Percentiles rank a stretch among this genome's conserved stretches.
These are phyloP conservation scores for Russula emetica DNA, from an alignment of 768 basidiomycete genomes.

Conservation along the genomic window DNA sequence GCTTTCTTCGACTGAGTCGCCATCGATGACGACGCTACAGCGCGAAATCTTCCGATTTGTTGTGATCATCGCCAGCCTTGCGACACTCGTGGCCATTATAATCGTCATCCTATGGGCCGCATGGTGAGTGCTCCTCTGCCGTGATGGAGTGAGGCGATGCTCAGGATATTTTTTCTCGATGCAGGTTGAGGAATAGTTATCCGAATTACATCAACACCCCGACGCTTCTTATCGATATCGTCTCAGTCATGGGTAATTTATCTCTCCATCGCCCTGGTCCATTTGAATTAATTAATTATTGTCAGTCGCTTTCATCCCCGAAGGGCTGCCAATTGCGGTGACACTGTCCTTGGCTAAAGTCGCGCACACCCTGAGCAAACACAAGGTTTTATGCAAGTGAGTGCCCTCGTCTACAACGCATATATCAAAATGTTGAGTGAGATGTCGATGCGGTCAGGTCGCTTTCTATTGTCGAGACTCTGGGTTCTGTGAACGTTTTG, in stretches of 20 bases:
- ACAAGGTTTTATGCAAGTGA: slow-evolving; percentile 47
- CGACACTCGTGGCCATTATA: slow-evolving; percentile 43
- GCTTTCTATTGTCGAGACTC: slow-evolving; percentile 61
- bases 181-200: slow-evolving; percentile 41
- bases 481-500: slow-evolving; percentile 56
- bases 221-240: slow-evolving; percentile 50
- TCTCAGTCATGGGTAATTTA: slow-evolving; percentile 45
- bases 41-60: slow-evolving; percentile 54
- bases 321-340: slow-evolving; percentile 52
- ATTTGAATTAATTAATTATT: neutral
- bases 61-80: slow-evolving; percentile 46
- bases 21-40: slow-evolving; percentile 47
- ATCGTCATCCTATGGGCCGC: slow-evolving; percentile 49
- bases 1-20: slow-evolving; percentile 33
- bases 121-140: slow-evolving; percentile 33
- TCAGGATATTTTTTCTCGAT: slow-evolving; percentile 14
- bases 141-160: slow-evolving; percentile 15
- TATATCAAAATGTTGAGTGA: neutral
- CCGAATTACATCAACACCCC: slow-evolving; percentile 48
- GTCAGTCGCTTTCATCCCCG: slow-evolving; percentile 47
- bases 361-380: slow-evolving; percentile 46
- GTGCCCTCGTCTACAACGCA: neutral
- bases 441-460: slow-evolving; percentile 30
- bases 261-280: neutral
- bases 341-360: slow-evolving; percentile 49